Evolutionary conservation across 495 filamentous ascomycete genomes (phyloP).

Genomic region (Penicillium macrosclerotiorum): DNA sequence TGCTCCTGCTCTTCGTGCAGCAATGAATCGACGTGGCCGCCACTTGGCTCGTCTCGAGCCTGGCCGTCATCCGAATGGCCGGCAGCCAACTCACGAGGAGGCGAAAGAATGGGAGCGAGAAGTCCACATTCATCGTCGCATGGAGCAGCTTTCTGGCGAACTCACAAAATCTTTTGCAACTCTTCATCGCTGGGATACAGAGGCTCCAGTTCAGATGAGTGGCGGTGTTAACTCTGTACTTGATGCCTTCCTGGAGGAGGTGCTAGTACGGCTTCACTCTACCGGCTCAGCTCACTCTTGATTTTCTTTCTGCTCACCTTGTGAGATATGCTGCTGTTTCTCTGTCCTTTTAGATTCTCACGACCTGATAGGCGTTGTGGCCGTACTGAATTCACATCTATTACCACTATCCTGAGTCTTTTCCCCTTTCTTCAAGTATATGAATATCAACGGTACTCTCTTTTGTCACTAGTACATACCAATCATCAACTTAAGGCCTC

Average conservation of each 20-base stretch:
- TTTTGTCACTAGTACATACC: too few species aligned
- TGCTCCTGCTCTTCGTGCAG: conserved; percentile 84
- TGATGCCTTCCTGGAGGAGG: conserved; percentile 90
- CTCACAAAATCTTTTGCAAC: conserved; percentile 74
- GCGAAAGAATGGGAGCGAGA: conserved; percentile 47
- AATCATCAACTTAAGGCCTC: too few species aligned
- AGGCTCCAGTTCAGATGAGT: conserved; percentile 86
- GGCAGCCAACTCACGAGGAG: conserved; percentile 15
- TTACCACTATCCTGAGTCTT: too few species aligned
- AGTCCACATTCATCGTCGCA: conserved; percentile 76
- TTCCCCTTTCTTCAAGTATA: too few species aligned
- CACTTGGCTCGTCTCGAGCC: conserved; percentile 26
- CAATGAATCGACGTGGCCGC: conserved; percentile 69
- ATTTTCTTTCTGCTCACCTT: background rate
- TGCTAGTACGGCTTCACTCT: conserved; percentile 84
- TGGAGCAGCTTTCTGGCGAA: conserved; percentile 74
- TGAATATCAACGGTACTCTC: too few species aligned
- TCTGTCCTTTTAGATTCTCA: background rate
- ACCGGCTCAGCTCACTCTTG: background rate
- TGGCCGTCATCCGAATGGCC: conserved; percentile 9
- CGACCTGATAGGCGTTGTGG: too few species aligned
- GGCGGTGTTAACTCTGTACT: conserved; percentile 81
- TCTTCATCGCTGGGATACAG: conserved; percentile 82
- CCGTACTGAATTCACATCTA: too few species aligned
- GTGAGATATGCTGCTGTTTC: too few species aligned